Evolutionary conservation across 2,329 filamentous ascomycete species (phyloP).

Genomic region (Furcasterigmium sp.): DNA sequence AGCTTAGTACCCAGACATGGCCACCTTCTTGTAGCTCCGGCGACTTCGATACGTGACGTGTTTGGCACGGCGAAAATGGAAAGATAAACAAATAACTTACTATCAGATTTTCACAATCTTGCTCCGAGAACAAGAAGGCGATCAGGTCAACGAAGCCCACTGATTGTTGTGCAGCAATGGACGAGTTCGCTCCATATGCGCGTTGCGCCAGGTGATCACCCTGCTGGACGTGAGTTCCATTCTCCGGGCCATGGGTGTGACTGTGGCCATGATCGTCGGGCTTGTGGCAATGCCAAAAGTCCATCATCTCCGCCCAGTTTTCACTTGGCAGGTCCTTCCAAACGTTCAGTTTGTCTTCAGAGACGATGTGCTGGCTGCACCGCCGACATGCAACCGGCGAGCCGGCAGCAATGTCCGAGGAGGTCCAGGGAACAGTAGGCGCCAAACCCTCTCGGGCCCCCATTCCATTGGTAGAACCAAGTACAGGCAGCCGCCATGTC

Average conservation of each 20-base stretch:
- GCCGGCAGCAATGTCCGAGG: constrained; percentile 36
- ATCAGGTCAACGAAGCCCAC: constrained; percentile 77
- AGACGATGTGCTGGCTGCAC: constrained; percentile 33
- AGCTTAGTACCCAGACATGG: constrained; percentile 36
- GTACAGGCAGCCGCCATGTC: constrained; percentile 50
- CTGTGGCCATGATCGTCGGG: constrained; percentile 51
- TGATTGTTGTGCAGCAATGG: constrained; percentile 59
- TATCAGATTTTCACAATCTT: constrained; percentile 51
- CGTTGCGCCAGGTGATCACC: constrained; percentile 52
- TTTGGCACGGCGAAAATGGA: constrained; percentile 4
- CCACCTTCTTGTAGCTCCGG: constrained; percentile 56
- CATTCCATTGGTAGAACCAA: constrained; percentile 12
- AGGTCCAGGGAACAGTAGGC: constrained; percentile 47
- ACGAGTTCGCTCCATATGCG: constrained; percentile 79
- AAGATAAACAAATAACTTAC: constrained; percentile 23
- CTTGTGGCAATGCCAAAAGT: constrained; percentile 99
- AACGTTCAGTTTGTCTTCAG: constrained; percentile 30
- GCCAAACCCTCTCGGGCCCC: constrained; percentile 19
- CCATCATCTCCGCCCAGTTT: constrained; percentile 99
- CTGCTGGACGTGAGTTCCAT: constrained; percentile 3
- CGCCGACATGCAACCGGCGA: constrained; percentile 37
- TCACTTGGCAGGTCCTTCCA: constrained; percentile 97
- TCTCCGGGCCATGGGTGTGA: constrained; percentile 23
- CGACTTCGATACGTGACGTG: no score
- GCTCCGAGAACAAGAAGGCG: constrained; percentile 64